Evolutionary conservation across 345 rosid genomes (phyloP).

Genomic region (Eucalyptus regnans): DNA sequence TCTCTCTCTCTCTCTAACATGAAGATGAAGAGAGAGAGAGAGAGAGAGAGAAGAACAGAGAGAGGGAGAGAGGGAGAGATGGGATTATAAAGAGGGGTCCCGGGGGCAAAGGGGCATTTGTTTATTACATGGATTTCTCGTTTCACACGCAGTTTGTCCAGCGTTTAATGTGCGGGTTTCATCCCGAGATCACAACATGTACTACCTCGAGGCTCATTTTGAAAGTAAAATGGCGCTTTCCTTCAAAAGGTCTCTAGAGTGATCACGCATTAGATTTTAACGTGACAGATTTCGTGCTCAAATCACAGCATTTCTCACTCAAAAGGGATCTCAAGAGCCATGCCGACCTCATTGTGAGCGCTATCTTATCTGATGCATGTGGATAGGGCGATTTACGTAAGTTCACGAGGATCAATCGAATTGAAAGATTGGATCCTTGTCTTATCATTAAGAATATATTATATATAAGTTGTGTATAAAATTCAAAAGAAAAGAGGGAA

Average conservation of each 20-base stretch:
- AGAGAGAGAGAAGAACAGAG: no score
- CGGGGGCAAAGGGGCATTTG: not conserved
- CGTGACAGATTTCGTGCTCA: not conserved
- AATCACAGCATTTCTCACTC: not conserved
- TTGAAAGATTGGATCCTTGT: not conserved
- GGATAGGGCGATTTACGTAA: not conserved
- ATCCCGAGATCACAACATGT: not conserved
- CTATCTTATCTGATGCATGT: rapidly evolving
- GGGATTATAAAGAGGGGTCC: slow-evolving; percentile 14
- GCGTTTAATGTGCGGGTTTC: not conserved
- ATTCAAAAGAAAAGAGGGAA: not conserved
- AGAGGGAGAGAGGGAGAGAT: not conserved
- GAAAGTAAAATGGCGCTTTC: not conserved
- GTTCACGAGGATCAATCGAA: not conserved
- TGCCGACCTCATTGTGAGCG: rapidly evolving
- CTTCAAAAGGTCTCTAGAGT: not conserved
- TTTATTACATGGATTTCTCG: not conserved
- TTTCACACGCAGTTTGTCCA: not conserved
- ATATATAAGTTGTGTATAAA: not conserved
- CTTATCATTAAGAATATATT: not conserved
- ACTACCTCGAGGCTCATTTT: not conserved
- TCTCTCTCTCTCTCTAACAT: not conserved
- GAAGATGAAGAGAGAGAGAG: not conserved
- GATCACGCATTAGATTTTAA: rapidly evolving
- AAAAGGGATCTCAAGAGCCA: not conserved